Percentiles rank a stretch among this genome's conserved stretches.
Conservation (phyloP, 2,329 filamentous ascomycete genomes). For the Alternaria tenuissima region DNA sequence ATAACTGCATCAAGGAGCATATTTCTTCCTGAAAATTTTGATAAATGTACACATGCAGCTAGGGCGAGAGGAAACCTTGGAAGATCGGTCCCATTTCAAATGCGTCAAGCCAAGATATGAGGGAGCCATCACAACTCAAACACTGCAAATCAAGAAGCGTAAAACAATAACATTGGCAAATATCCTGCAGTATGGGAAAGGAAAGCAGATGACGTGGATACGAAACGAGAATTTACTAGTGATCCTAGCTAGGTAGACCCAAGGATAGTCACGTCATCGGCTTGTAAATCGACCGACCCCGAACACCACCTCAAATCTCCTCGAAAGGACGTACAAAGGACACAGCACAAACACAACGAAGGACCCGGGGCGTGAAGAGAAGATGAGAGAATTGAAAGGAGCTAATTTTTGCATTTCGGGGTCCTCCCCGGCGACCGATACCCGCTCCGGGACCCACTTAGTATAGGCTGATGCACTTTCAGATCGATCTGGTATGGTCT, state of each 20-base stretch:
- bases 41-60: too few relatives aligned
- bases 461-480: neutral
- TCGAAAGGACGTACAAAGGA: neutral
- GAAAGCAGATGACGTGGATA: too few relatives aligned
- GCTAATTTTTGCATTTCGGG: neutral
- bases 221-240: too few relatives aligned
- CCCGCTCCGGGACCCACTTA: slow-evolving; percentile 1
- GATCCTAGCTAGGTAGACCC: neutral
- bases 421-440: neutral
- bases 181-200: too few relatives aligned
- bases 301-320: neutral
- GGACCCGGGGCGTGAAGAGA: neutral
- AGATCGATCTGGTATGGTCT: neutral
- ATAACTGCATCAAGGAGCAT: too few relatives aligned
- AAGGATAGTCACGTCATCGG: neutral
- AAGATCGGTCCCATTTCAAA: too few relatives aligned
- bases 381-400: neutral
- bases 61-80: too few relatives aligned
- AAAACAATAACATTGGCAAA: too few relatives aligned
- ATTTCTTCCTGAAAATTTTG: too few relatives aligned
- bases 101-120: too few relatives aligned
- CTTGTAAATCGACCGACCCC: neutral
- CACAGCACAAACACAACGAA: neutral
- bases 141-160: too few relatives aligned
- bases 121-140: too few relatives aligned